These are phyloP conservation scores for Lactuca sativa DNA, from an alignment of 129 eudicot species.

Conservation along the genomic window DNA sequence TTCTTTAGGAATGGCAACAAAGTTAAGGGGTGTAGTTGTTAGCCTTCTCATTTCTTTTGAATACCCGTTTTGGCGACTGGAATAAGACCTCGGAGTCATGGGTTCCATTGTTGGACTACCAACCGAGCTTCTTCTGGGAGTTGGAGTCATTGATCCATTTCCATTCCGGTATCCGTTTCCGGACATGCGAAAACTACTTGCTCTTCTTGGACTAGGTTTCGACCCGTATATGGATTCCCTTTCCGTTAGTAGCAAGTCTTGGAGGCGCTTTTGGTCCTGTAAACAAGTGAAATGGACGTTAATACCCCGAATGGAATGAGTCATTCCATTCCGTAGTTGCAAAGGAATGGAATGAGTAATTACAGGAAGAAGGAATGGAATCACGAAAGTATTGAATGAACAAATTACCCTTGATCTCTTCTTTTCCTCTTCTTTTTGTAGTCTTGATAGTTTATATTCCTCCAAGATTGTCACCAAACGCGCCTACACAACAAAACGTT, in stretches of 20 bases:
- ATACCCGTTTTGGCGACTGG: slow-evolving; percentile 73
- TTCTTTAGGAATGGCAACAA: slow-evolving; percentile 73
- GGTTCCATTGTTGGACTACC: slow-evolving; percentile 63
- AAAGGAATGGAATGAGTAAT: not conserved
- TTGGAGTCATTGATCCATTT: slow-evolving; percentile 72
- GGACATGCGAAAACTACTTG: slow-evolving; percentile 67
- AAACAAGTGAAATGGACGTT: slow-evolving; percentile 11
- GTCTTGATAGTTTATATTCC: slow-evolving; percentile 76
- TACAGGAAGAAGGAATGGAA: too few species aligned
- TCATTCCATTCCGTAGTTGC: too few species aligned
- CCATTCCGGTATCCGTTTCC: slow-evolving; percentile 57
- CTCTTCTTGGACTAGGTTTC: slow-evolving; percentile 85
- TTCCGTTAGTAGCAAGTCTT: slow-evolving; percentile 70
- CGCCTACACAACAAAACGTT: slow-evolving; percentile 42
- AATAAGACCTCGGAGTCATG: slow-evolving; percentile 74
- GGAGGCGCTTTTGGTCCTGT: slow-evolving; percentile 89
- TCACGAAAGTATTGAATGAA: too few species aligned
- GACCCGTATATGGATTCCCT: slow-evolving; percentile 84
- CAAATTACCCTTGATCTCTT: slow-evolving; percentile 64
- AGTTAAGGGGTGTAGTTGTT: slow-evolving; percentile 70
- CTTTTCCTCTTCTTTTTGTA: slow-evolving; percentile 77
- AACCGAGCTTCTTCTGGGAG: slow-evolving; percentile 68
- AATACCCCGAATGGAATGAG: not conserved
- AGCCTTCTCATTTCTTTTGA: slow-evolving; percentile 82
- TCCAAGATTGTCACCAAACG: slow-evolving; percentile 82